A percentile compares a stretch with the other conserved stretches of the same genome.
phyloP scores from a whole-genome alignment of 371 early-diverging fungal species.

The Mucor circinelloides region DNA sequence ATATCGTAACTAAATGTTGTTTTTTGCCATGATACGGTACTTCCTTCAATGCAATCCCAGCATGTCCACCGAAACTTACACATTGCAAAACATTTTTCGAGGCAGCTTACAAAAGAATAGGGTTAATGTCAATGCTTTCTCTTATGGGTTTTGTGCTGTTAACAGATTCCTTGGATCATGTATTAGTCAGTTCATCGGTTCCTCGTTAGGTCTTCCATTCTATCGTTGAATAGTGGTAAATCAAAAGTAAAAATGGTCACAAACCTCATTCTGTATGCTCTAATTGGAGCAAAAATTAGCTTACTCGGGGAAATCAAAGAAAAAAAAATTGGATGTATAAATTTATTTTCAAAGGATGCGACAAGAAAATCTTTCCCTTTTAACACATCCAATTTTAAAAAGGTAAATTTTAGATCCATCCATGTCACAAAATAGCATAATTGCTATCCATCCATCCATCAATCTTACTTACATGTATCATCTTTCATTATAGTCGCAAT shows the following conservation, averaged over 20 bases:
- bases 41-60: too few relatives aligned
- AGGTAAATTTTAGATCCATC: constrained; percentile 16
- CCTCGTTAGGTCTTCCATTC: too few relatives aligned
- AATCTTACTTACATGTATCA: neutral
- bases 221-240: too few relatives aligned
- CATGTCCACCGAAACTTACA: too few relatives aligned
- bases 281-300: neutral
- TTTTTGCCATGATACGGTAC: too few relatives aligned
- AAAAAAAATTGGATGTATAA: constrained; percentile 8
- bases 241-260: neutral
- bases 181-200: too few relatives aligned
- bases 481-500: constrained; percentile 72
- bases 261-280: neutral
- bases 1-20: too few relatives aligned
- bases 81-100: too few relatives aligned
- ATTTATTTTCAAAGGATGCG: neutral
- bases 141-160: too few relatives aligned
- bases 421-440: neutral
- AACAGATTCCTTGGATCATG: too few relatives aligned
- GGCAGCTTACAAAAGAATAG: too few relatives aligned
- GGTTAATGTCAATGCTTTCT: too few relatives aligned
- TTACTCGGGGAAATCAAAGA: constrained; percentile 5
- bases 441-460: constrained; percentile 11
- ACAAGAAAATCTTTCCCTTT: constrained; percentile 11
- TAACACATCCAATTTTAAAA: constrained; percentile 16